Base-by-base conservation (phyloP, 306 rosid species). In the Prunus kanzakura region DNA sequence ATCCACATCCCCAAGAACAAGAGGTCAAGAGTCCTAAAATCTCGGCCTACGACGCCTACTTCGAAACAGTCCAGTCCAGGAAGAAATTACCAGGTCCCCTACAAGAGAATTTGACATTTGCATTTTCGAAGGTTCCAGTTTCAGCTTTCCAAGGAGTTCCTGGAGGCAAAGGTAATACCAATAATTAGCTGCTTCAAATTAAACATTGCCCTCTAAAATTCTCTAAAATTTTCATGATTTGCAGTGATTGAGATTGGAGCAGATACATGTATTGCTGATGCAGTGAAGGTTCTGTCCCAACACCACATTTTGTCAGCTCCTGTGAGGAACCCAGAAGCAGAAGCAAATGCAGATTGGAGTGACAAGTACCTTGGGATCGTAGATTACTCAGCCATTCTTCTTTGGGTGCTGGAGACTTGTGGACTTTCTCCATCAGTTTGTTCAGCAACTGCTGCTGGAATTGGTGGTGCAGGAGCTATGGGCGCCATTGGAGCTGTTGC, bases 361-460 rank as follows among this genome's bases (percentile, higher is more conserved):
- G 91, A 71, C 32, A 85, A 87, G 81, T 90, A 94, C 84, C 85
- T 94, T 18, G 98, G 98, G 54, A 81, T 86, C 86, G 85, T 92
- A 64, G 97, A 94, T 72, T 92, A 94, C 80, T 86, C 96, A 2
- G 92, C 96, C 14, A 79, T 92, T 43, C 72, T 92, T 84, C 83
- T 86, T 72, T 94, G 98, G 98, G 97, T 91, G 79, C 61, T 94
- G 93, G 96, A 94, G 81, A 73, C 84, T 84, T 89, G 91, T 11
- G 92, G 91, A 6, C 86, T 79, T 72, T 85, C 95, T 60, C 58
- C 86, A 64, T 87, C 95, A 8, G 89, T 91, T 16, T 84, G 86
- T 66, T 49, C 94, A 51, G 96, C 96, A 54, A 87, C 95, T 2
- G 97, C 95, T 20, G 93, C 91, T 6, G 98, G 94, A 63, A 88